Evolutionary conservation across 495 filamentous ascomycete genomes (phyloP).

Genomic region (Chaetomium fimeti): DNA sequence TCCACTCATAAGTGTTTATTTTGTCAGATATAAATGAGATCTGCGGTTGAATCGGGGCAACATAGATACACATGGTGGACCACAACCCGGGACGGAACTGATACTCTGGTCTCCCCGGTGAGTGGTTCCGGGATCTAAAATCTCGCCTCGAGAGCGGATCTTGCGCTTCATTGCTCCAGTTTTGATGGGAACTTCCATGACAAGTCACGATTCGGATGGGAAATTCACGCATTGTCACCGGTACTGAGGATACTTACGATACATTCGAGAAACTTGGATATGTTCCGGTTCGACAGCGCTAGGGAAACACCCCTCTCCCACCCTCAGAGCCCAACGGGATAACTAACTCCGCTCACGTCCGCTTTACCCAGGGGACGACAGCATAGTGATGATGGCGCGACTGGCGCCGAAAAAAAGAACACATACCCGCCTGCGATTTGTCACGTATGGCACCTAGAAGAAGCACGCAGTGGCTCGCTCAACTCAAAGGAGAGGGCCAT

Average conservation of each 20-base stretch:
- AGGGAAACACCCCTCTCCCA: neutral
- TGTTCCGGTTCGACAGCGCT: neutral
- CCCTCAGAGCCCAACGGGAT: too few species aligned
- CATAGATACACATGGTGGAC: neutral
- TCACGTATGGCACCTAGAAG: too few species aligned
- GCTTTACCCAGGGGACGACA: too few species aligned
- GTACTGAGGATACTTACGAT: neutral
- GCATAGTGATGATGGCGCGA: too few species aligned
- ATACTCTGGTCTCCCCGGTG: neutral
- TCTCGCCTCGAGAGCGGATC: neutral
- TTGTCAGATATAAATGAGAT: neutral
- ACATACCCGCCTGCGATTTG: too few species aligned
- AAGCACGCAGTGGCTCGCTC: too few species aligned
- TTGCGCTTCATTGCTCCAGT: neutral
- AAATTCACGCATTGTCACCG: neutral
- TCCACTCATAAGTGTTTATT: neutral
- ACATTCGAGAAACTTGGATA: neutral
- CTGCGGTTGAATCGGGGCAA: too few species aligned
- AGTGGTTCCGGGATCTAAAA: neutral
- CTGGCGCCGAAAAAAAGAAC: too few species aligned
- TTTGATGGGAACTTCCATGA: neutral
- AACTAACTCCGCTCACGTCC: too few species aligned
- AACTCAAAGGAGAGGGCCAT: too few species aligned
- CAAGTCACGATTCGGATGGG: conserved; percentile 1
- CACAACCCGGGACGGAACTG: neutral